Percentiles rank a stretch among this genome's conserved stretches.
phyloP scores from a whole-genome alignment of 2,329 filamentous ascomycete genomes.

The Fusarium sarcochroum region DNA sequence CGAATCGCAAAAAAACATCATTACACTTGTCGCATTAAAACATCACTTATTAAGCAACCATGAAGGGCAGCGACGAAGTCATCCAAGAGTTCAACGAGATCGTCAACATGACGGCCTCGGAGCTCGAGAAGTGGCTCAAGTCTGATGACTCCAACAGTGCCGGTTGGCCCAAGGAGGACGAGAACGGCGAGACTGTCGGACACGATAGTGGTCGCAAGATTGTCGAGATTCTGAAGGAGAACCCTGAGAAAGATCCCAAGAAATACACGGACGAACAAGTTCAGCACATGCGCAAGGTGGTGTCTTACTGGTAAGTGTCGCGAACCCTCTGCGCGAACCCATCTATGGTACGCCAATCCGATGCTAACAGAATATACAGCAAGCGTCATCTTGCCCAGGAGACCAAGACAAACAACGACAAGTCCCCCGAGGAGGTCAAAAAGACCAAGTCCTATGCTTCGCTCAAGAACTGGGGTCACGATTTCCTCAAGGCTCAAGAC shows the following conservation, averaged over 20 bases:
- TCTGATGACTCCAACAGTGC: conserved; percentile 69
- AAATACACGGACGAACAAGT: conserved; percentile 70
- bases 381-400: conserved; percentile 78
- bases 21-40: neutral
- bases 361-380: conserved; percentile 37
- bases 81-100: conserved; percentile 74
- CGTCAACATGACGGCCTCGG: conserved; percentile 74
- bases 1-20: neutral
- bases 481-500: conserved; percentile 60
- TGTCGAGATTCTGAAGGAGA: conserved; percentile 72
- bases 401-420: conserved; percentile 68
- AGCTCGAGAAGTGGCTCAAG: conserved; percentile 74
- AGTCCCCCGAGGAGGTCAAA: conserved; percentile 60
- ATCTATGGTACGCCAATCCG: too few species aligned
- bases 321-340: rapidly evolving
- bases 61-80: conserved; percentile 50
- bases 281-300: conserved; percentile 73
- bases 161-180: conserved; percentile 72
- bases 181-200: conserved; percentile 72
- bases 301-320: conserved; percentile 67
- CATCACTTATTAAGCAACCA: conserved; percentile 16
- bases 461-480: conserved; percentile 74
- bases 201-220: conserved; percentile 76
- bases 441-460: conserved; percentile 69
- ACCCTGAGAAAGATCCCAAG: conserved; percentile 68